Base-by-base conservation (phyloP, 1,139 yeast species). In the Debaryomycetaceae sp. region DNA sequence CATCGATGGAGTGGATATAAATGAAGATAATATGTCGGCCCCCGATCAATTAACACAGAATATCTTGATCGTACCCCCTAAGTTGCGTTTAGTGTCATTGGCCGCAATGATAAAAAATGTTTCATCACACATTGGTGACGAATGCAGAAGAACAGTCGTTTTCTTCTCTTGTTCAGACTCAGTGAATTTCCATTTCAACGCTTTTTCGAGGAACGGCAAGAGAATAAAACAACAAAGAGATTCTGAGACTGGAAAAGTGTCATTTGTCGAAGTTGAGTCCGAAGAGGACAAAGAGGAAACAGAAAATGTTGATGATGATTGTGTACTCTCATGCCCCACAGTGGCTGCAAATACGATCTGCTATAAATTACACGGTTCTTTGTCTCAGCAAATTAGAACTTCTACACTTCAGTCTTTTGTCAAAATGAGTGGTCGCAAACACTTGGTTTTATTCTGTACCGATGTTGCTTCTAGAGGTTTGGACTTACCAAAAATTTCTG, bases 141-240 rank as follows among this genome's bases (percentile, higher is more conserved):
- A 24, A 17, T 41, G 35, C 7, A 13, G 35, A 6, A 41, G 89
- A 56, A 81, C 93, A 1, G 84, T 93, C 60, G 91, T 95, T 0
- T 93, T 93, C 63, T 78, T 90, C 53, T 87, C 97, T 6, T 93
- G 99, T 67, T 83, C 98, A 0, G 98, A 93, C 59, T 87, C 97
- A 11, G 98, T 95, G 22, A 90, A 93, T 54, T 93, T 87, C 68
- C 97, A 93, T 65, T 89, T 83, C 62, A 79, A 81, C 42, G 84
- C 82, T 0, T 83, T 91, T 55, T 76, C 95, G 3, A 64, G 82
- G 47, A 69, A 69, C 9, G 86, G 86, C 9, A 67, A 68, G 44
- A 63, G 67, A 34, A 8, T 27, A 8, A 11, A 8, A 11, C 66
- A 69, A 23, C 65, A 54, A 54, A 68, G 55, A 63, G 63, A 46